These are phyloP conservation scores for Phaeosphaeria sp. DNA, from an alignment of 2,329 filamentous ascomycete genomes.

Conservation along the genomic window DNA sequence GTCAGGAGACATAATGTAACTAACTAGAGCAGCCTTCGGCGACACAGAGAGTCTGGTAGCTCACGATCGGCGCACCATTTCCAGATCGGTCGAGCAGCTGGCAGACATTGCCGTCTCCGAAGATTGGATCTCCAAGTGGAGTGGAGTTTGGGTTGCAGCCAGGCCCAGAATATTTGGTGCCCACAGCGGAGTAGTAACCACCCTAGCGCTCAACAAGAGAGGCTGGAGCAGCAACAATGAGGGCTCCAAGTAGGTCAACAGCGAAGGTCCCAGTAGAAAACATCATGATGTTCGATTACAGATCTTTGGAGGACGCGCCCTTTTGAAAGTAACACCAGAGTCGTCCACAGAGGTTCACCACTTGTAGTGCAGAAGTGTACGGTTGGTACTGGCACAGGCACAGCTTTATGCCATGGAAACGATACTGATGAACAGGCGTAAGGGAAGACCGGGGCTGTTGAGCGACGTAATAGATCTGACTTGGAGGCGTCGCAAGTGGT, in stretches of 20 bases:
- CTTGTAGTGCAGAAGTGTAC: too few relatives aligned
- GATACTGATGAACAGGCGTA: too few relatives aligned
- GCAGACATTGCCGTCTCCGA: slow-evolving; percentile 17
- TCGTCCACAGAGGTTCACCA: too few relatives aligned
- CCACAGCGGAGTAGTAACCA: slow-evolving; percentile 18
- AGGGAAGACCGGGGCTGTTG: too few relatives aligned
- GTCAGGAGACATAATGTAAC: neutral
- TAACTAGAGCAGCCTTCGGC: slow-evolving; percentile 17
- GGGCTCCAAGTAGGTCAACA: neutral
- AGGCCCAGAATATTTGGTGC: slow-evolving; percentile 16
- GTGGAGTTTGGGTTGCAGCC: slow-evolving; percentile 13
- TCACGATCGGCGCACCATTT: slow-evolving; percentile 8
- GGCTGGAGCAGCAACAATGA: neutral
- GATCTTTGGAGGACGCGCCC: too few relatives aligned
- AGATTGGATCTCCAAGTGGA: slow-evolving; percentile 26
- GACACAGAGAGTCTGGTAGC: slow-evolving; percentile 13
- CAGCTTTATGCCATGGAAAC: too few relatives aligned
- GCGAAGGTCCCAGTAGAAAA: neutral
- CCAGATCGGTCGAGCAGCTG: slow-evolving; percentile 18
- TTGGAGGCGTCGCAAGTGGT: too few relatives aligned
- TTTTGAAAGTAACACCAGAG: too few relatives aligned
- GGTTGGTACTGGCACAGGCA: too few relatives aligned
- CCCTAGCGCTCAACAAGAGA: neutral
- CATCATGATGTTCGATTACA: neutral
- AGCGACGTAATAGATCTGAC: too few relatives aligned